These are phyloP conservation scores for Epichloe typhina DNA, from an alignment of 2,329 filamentous ascomycete species.

Conservation along the genomic window DNA sequence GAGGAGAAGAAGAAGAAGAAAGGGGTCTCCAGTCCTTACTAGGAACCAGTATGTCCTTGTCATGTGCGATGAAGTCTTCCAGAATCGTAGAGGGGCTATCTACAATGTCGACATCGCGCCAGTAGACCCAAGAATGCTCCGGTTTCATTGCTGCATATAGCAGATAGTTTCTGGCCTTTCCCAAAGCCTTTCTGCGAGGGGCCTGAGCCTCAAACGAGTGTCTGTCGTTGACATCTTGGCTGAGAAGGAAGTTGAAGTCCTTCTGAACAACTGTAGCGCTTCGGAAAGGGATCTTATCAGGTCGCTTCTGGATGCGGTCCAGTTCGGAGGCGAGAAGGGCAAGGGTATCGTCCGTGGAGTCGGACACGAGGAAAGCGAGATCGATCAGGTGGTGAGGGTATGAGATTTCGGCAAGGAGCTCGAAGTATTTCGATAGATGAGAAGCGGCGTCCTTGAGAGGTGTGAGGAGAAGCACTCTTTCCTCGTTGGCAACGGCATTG, in stretches of 20 bases:
- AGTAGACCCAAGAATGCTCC: constrained; percentile 97
- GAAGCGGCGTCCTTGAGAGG: constrained; percentile 79
- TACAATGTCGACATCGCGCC: constrained; percentile 92
- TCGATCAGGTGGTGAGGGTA: constrained; percentile 96
- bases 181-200: constrained; percentile 81
- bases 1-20: neutral
- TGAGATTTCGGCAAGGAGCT: constrained; percentile 75
- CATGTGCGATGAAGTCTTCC: constrained; percentile 90
- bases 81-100: constrained; percentile 80
- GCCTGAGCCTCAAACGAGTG: constrained; percentile 82
- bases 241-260: constrained; percentile 66
- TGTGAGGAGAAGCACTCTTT: constrained; percentile 83
- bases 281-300: constrained; percentile 70
- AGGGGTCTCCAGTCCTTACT: constrained; percentile 46
- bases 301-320: constrained; percentile 71
- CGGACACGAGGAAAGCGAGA: constrained; percentile 84
- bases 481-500: constrained; percentile 66
- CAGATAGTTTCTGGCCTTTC: constrained; percentile 81
- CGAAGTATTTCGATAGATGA: constrained; percentile 82
- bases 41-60: constrained; percentile 84
- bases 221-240: constrained; percentile 68
- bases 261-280: constrained; percentile 81
- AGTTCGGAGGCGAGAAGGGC: constrained; percentile 77
- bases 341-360: constrained; percentile 82
- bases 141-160: constrained; percentile 73